Base-by-base conservation (phyloP, 2,329 filamentous ascomycete species). In the Cadophora malorum region DNA sequence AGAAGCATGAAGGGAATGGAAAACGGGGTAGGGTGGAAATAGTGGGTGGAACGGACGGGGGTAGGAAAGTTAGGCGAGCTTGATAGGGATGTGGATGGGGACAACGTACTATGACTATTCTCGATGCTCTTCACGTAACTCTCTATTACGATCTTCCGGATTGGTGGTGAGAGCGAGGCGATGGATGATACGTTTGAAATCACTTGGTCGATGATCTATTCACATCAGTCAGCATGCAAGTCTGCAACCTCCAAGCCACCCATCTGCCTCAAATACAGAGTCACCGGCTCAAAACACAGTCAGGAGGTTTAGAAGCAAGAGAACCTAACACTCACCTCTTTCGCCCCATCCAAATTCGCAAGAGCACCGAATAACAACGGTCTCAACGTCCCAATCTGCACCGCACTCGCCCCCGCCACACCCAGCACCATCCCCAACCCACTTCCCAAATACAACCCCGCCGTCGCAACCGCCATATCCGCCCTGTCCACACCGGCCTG, bases 401-500 rank as follows among this genome's bases (percentile, higher is more conserved):
- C 69, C 4, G 72, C 59, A 56, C 72, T 75, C n/a, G 56, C 63
- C 7, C 62, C 66, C 12, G 71, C 69, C 23, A 76, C 53, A 4
- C 74, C 74, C 47, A 70, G 53, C 38, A 76, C 69, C 68, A 67
- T 70, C 12, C 72, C 74, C 10, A 74, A 50, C 23, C 66, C 69
- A 12, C 53, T 55, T 25, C 79, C 75, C 1, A 86, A 72, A 66
- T 83, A 85, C 41, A 85, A 77, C 0, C 82, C 84, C 0, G 82
- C 81, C 0, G 81, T 82, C 0, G 84, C 83, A 67, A 86, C 81
- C 0, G 84, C 85, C 21, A 84, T 80, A 45, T 86, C 81, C 4
- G 76, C 72, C 7, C 79, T 78, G 6, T 79, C 76, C 0, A 87
- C 77, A 16, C 80, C 79, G 3, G 83, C 79, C 0, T 83, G 82